Evolutionary conservation across 345 rosid genomes (phyloP).

Genomic region (Brassica napus): DNA sequence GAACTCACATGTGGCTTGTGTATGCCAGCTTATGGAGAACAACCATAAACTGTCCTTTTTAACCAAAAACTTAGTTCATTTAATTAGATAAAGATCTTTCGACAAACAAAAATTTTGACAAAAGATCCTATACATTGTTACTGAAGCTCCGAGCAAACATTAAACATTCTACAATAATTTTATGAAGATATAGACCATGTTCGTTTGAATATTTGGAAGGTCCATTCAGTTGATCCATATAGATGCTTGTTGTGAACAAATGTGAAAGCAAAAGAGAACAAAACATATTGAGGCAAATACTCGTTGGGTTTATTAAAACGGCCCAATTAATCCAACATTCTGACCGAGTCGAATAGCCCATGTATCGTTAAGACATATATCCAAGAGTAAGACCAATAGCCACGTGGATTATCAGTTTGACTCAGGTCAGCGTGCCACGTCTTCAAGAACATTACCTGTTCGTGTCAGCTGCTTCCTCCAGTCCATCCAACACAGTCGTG

Average conservation of each 20-base stretch:
- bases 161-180: background rate
- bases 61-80: background rate
- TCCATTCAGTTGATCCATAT: too few relatives aligned
- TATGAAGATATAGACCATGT: too few relatives aligned
- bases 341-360: background rate
- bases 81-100: background rate
- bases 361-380: background rate
- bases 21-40: constrained; percentile 15
- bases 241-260: too few relatives aligned
- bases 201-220: too few relatives aligned
- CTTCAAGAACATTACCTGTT: constrained; percentile 3
- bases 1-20: constrained; percentile 37
- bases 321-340: background rate
- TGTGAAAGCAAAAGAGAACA: too few relatives aligned
- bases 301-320: background rate
- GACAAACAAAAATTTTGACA: background rate
- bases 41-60: background rate
- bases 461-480: background rate
- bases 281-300: background rate
- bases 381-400: background rate
- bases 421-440: constrained; percentile 8
- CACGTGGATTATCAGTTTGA: constrained; percentile 14
- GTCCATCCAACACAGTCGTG: background rate
- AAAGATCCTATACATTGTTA: background rate
- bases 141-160: background rate